A percentile compares a stretch with the other conserved stretches of the same genome.
These are phyloP conservation scores for Forsythia viridissima DNA, from an alignment of 257 asterid species.

Conservation along the genomic window DNA sequence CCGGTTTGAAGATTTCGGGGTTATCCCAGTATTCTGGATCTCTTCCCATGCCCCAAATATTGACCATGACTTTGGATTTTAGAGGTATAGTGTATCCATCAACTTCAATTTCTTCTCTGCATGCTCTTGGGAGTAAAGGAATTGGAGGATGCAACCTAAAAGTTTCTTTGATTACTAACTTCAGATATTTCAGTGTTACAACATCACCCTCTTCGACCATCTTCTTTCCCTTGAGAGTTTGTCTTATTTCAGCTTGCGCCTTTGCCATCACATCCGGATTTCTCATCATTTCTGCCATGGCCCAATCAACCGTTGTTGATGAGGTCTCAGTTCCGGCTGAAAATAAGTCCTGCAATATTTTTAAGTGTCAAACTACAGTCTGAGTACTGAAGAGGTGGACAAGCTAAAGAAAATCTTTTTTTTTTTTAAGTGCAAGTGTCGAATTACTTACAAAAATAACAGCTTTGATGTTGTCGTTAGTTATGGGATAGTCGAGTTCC, in stretches of 20 bases:
- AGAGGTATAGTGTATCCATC: slow-evolving; percentile 30
- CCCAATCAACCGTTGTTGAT: slow-evolving; percentile 30
- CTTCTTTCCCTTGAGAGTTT: slow-evolving; percentile 21
- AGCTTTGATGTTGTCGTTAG: slow-evolving; percentile 33
- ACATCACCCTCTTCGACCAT: slow-evolving; percentile 19
- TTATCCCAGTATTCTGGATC: slow-evolving; percentile 31
- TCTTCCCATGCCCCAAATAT: slow-evolving; percentile 37
- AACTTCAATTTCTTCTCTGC: slow-evolving; percentile 27
- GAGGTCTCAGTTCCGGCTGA: slow-evolving; percentile 38
- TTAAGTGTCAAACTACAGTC: not conserved
- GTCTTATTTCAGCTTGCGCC: slow-evolving; percentile 26
- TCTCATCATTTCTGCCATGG: slow-evolving; percentile 41
- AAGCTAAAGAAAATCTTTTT: too few relatives aligned
- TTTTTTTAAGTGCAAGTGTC: not conserved
- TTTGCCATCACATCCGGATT: slow-evolving; percentile 33
- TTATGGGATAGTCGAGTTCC: slow-evolving; percentile 31
- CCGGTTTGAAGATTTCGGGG: slow-evolving; percentile 28
- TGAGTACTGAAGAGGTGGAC: too few relatives aligned
- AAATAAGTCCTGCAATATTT: slow-evolving; percentile 32
- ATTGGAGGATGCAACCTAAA: slow-evolving; percentile 42
- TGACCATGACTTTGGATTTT: slow-evolving; percentile 27
- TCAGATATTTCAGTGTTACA: slow-evolving; percentile 14
- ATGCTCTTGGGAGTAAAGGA: slow-evolving; percentile 35
- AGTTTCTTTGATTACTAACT: slow-evolving; percentile 36
- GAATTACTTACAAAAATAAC: slow-evolving; percentile 30